Evolutionary conservation across 345 rosid species (phyloP).

Genomic region (Hibiscus trionum): DNA sequence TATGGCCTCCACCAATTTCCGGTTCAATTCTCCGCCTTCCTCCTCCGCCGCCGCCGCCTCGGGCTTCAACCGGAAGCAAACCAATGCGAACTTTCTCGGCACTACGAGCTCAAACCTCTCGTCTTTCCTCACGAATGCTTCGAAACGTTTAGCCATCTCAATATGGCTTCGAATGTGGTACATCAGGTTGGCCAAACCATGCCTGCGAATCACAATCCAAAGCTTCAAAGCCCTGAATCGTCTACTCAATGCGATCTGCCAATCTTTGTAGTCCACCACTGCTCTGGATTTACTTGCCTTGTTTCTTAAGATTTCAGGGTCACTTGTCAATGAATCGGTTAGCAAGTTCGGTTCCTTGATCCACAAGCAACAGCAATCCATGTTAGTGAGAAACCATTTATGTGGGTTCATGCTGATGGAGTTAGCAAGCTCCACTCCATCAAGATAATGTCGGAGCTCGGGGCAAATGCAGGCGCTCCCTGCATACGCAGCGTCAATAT

Average conservation of each 20-base stretch:
- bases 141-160: conserved; percentile 18
- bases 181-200: conserved; percentile 20
- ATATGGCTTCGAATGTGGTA: conserved; percentile 16
- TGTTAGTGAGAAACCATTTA: conserved; percentile 40
- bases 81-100: conserved; percentile 27
- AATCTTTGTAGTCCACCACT: conserved; percentile 40
- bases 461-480: conserved; percentile 36
- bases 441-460: conserved; percentile 30
- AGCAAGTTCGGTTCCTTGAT: conserved; percentile 21
- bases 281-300: conserved; percentile 19
- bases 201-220: conserved; percentile 24
- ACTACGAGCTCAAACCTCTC: conserved; percentile 32
- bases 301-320: conserved; percentile 33
- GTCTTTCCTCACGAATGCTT: conserved; percentile 28
- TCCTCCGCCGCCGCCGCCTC: no score
- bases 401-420: conserved; percentile 37
- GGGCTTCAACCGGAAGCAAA: conserved; percentile 26
- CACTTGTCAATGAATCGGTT: conserved; percentile 25
- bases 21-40: no score
- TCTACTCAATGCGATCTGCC: conserved; percentile 35
- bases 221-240: conserved; percentile 28
- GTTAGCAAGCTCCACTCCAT: conserved; percentile 35
- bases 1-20: no score
- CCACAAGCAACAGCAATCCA: conserved; percentile 46
- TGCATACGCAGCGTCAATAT: conserved; percentile 25